Conservation (phyloP, 495 filamentous ascomycete genomes). For the Recurvomyces mirabilis region DNA sequence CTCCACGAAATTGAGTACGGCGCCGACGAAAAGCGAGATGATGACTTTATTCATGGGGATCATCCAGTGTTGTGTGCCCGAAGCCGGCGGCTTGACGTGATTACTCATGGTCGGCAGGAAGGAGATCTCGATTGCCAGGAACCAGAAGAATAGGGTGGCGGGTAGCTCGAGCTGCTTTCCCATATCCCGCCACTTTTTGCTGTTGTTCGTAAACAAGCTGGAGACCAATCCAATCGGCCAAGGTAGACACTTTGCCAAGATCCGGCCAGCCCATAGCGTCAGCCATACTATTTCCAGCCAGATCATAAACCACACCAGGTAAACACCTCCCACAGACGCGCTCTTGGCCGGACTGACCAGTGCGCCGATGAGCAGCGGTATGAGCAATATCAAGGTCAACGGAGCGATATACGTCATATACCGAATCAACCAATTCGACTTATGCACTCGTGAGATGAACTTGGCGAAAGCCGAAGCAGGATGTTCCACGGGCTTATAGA, state of each 20-base stretch:
- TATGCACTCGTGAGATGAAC: constrained; percentile 56
- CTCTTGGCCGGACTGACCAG: constrained; percentile 50
- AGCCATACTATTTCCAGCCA: constrained; percentile 83
- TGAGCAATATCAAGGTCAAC: constrained; percentile 57
- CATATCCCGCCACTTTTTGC: constrained; percentile 90
- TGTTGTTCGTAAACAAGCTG: constrained; percentile 72
- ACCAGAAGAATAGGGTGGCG: constrained; percentile 84
- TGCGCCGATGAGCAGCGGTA: constrained; percentile 70
- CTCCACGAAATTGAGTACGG: constrained; percentile 71
- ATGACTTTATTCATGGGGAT: constrained; percentile 76
- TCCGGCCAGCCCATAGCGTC: constrained; percentile 68
- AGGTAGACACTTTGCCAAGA: constrained; percentile 67
- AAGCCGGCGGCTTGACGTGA: constrained; percentile 49
- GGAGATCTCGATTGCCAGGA: constrained; percentile 68
- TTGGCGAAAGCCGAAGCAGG: constrained; percentile 50
- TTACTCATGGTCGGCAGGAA: constrained; percentile 62
- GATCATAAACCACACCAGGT: constrained; percentile 81
- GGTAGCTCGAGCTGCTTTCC: constrained; percentile 78
- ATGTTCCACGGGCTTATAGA: constrained; percentile 58
- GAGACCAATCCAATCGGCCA: constrained; percentile 51
- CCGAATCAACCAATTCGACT: constrained; percentile 65
- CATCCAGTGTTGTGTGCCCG: constrained; percentile 55
- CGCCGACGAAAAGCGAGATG: constrained; percentile 67
- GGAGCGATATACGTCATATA: constrained; percentile 85
- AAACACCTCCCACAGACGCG: constrained; percentile 65